phyloP scores from a whole-genome alignment of 495 filamentous ascomycete species.

The Tuber calosporum region DNA sequence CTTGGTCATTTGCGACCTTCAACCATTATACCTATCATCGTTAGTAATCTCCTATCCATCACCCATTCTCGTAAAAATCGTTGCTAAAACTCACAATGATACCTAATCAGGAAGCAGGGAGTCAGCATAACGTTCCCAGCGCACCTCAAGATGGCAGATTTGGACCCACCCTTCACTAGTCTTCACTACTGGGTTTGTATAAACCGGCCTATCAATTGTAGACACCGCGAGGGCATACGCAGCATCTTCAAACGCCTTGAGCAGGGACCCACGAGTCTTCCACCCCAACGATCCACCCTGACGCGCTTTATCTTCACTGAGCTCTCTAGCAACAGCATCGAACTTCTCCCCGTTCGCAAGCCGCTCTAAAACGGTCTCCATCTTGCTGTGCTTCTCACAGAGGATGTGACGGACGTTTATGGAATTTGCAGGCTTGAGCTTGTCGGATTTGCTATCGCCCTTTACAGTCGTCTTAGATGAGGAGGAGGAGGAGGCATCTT shows the following conservation, averaged over 20 bases:
- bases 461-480: slow-evolving; percentile 20
- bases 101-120: neutral
- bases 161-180: slow-evolving; percentile 32
- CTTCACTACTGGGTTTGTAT: slow-evolving; percentile 37
- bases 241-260: slow-evolving; percentile 21
- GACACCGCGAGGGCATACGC: slow-evolving; percentile 36
- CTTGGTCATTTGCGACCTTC: neutral
- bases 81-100: slow-evolving; percentile 31
- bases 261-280: slow-evolving; percentile 36
- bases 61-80: too few species aligned
- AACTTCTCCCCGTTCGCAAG: slow-evolving; percentile 37
- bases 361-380: slow-evolving; percentile 33
- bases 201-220: slow-evolving; percentile 39
- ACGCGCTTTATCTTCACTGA: slow-evolving; percentile 39
- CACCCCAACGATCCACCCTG: slow-evolving; percentile 40
- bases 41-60: neutral
- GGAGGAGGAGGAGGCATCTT: slow-evolving; percentile 10
- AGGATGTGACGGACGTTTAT: slow-evolving; percentile 42
- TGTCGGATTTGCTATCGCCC: slow-evolving; percentile 21
- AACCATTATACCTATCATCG: neutral
- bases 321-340: slow-evolving; percentile 36
- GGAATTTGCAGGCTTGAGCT: slow-evolving; percentile 37
- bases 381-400: slow-evolving; percentile 39
- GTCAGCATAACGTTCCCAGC: neutral
- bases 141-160: too few species aligned